A percentile compares a stretch with the other conserved stretches of the same genome.
phyloP scores from a whole-genome alignment of 2,329 filamentous ascomycete species.

The Botrytis galanthina region DNA sequence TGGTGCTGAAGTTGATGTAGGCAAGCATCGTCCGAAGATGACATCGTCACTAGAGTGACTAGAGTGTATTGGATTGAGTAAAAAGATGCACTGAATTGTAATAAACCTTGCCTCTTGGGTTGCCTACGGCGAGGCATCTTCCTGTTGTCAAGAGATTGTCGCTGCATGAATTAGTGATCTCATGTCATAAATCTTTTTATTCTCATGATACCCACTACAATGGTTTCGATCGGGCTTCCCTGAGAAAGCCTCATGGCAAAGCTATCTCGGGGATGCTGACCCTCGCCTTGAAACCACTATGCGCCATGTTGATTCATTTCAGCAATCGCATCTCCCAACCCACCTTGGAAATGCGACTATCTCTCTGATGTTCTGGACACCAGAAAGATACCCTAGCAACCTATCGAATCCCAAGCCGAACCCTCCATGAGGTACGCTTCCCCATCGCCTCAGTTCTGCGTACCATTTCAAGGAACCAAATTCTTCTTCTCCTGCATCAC shows the following conservation, averaged over 20 bases:
- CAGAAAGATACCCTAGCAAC: conserved; percentile 63
- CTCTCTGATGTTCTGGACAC: conserved; percentile 64
- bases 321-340: conserved; percentile 43
- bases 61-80: neutral
- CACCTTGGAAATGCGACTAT: conserved; percentile 67
- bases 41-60: neutral
- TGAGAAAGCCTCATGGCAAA: neutral
- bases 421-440: conserved; percentile 68
- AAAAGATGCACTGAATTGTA: conserved; percentile 1
- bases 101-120: neutral
- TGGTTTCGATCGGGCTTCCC: neutral
- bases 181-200: neutral
- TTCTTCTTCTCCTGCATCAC: conserved; percentile 37
- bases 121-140: neutral
- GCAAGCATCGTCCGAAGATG: neutral
- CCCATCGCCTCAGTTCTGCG: conserved; percentile 65
- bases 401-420: conserved; percentile 73
- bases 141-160: neutral
- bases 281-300: neutral
- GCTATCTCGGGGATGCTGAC: neutral
- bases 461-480: conserved; percentile 63
- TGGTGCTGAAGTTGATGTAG: neutral
- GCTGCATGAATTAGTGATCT: conserved; percentile 9
- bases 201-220: neutral
- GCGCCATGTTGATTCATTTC: conserved; percentile 9